These are phyloP conservation scores for Diophrys sp. DNA, from an alignment of 73 alveolate genomes.

Conservation along the genomic window DNA sequence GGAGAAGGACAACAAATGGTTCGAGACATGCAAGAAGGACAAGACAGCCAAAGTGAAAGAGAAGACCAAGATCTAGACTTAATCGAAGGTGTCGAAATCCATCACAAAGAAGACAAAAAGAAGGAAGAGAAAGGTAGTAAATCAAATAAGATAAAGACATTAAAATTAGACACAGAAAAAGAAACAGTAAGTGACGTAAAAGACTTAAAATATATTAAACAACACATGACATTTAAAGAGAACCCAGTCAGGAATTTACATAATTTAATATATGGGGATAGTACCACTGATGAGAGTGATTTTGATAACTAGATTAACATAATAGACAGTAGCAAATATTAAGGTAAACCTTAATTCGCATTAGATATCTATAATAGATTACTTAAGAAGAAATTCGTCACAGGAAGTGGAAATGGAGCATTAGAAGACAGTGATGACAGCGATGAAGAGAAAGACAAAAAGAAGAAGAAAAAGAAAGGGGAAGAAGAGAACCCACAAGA, in stretches of 20 bases:
- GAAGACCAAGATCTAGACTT: slow-evolving; percentile 78
- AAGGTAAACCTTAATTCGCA: slow-evolving; percentile 6
- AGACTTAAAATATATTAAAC: slow-evolving; percentile 25
- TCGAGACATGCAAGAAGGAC: slow-evolving; percentile 76
- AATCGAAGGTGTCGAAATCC: slow-evolving; percentile 77
- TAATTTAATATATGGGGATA: slow-evolving; percentile 22
- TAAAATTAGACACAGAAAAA: not conserved
- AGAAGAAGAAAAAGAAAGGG: slow-evolving; percentile 63
- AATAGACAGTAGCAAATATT: slow-evolving; percentile 1
- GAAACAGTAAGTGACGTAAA: not conserved
- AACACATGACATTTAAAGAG: slow-evolving; percentile 24
- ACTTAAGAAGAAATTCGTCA: slow-evolving; percentile 60
- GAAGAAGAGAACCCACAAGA: slow-evolving; percentile 50
- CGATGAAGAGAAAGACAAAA: slow-evolving; percentile 52
- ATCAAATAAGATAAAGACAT: slow-evolving; percentile 12
- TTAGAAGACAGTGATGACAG: slow-evolving; percentile 50
- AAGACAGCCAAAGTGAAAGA: slow-evolving; percentile 51
- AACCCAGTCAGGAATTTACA: slow-evolving; percentile 39
- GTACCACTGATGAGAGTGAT: no score
- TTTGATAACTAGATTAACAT: no score
- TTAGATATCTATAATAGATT: slow-evolving; percentile 15
- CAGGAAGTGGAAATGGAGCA: slow-evolving; percentile 49
- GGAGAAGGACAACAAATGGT: slow-evolving; percentile 86
- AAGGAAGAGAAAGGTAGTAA: slow-evolving; percentile 15
- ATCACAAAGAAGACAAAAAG: slow-evolving; percentile 20